Conservation (phyloP, 768 basidiomycete species). For the Boletus eberwhitei region DNA sequence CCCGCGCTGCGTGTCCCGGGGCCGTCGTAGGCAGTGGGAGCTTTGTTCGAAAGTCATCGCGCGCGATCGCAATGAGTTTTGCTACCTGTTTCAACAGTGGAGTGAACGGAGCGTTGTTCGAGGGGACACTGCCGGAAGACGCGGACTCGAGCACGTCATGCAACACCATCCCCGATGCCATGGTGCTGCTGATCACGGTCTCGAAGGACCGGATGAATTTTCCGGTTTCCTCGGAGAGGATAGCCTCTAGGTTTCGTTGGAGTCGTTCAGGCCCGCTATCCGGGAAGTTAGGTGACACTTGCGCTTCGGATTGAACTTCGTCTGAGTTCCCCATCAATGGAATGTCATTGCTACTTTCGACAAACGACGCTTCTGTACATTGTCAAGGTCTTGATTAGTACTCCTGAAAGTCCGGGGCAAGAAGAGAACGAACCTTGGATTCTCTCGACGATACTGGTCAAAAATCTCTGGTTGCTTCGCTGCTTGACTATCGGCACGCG, state of each 20-base stretch:
- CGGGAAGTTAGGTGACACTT: background rate
- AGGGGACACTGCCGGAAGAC: background rate
- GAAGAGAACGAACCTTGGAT: background rate
- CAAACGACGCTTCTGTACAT: background rate
- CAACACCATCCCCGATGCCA: background rate
- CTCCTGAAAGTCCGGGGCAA: too few species aligned
- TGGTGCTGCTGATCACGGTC: background rate
- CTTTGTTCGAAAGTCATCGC: slow-evolving; percentile 1
- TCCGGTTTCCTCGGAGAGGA: slow-evolving; percentile 1
- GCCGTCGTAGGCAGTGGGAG: slow-evolving; percentile 7
- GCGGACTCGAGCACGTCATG: background rate
- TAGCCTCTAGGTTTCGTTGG: background rate
- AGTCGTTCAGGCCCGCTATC: background rate
- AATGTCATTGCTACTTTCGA: background rate
- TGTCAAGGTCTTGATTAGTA: background rate
- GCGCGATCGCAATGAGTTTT: background rate
- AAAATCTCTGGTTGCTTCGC: background rate
- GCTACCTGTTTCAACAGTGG: background rate
- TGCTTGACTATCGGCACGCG: too few species aligned
- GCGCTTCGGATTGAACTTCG: background rate
- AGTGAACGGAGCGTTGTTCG: background rate
- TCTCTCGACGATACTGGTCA: background rate
- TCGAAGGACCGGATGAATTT: slow-evolving; percentile 4
- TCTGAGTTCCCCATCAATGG: background rate
- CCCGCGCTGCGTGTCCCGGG: slow-evolving; percentile 10